Base-by-base conservation (phyloP, 148 eudicot species). In the Heliosperma pusillum region DNA sequence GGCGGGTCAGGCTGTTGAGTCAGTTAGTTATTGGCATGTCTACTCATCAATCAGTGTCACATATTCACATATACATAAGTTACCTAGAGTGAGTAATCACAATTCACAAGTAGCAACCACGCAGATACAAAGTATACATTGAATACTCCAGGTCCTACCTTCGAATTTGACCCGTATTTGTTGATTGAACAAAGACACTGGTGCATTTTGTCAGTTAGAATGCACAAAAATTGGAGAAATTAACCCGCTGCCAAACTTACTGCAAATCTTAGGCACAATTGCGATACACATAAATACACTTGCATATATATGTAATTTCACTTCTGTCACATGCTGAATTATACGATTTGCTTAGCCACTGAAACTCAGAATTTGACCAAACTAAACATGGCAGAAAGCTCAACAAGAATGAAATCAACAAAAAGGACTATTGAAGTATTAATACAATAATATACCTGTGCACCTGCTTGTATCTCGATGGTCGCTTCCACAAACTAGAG, bases 401-500 rank as follows among this genome's bases (percentile, higher is more conserved):
- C 42, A 55, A 44, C n/a, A 72, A 24, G 36, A 4, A 57, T 62
- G 17, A 67, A 22, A 25, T 16, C 52, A 47, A 67, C 1, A 12
- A 40, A 21, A 4, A 61, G 52, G 2, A 24, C 20, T 33, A 16
- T 17, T 0, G 45, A 79, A 4, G 56, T 2, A 20, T 56, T 69
- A n/a, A 20, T 20, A 15, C 15, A 47, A 61, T 4, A 79, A 55
- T 24, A 22, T 86, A 91, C 98, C 97, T 89, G 83, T 30, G 81
- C 76, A 73, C 82, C 82, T 77, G 97, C 97, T 71, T 63, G 88
- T 76, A 93, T 82, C 63, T 82, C 88, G 68, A 93, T 74, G 71
- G 84, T 82, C 66, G 95, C 97, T 86, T 93, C 97, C 52, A 91
- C 98, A 84, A 93, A 93, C 98, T 93, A 91, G 85, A 81, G 45